Base-by-base conservation (phyloP, 2,329 filamentous ascomycete species). In the Microdochium paspali region DNA sequence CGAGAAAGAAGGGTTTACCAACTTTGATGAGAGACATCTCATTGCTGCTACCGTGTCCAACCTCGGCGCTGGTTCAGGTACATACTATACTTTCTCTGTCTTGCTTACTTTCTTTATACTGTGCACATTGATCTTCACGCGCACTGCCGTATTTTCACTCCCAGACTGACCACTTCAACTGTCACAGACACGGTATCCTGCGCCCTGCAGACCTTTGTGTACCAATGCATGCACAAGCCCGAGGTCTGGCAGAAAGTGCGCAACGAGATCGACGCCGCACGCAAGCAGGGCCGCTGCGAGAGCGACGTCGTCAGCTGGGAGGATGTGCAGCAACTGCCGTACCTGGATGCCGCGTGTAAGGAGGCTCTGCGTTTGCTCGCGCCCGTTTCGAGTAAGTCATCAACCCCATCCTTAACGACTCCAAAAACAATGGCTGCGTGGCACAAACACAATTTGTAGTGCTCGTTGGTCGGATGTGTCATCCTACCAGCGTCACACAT, bases 281-380 rank as follows among this genome's bases (percentile, higher is more conserved):
- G 24, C 21, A 44, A 42, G 30, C 30, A 40, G n/a, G 49, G 48
- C 44, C 46, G n/a, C 7, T 50, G 50, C 44, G 23, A 47, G 13
- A 28, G 46, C 30, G 21, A 44, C 24, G 15, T 51, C 20, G 39
- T 54, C 9, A 44, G 52, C 25, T 54, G 48, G 10, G 49, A 51
- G 44, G 54, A 56, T 24, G 49, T 56, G 12, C 44, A 50, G 28
- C 44, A 51, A 25, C 51, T 59, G 6, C 54, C 54, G 1, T 61
- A 61, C 49, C 50, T 60, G 32, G 48, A 53, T 26, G 57, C 58
- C 23, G 54, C 52, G 43, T 52, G 59, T 35, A 57, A 56, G 47
- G 58, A 61, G 44, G 47, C 50, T 10, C 49, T 61, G 31, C 51
- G 58, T 25, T 35, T 59, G 26, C 50, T 55, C 30, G 52, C 57